phyloP scores from a whole-genome alignment of 2,329 filamentous ascomycete genomes.

The Epichloe sp. region DNA sequence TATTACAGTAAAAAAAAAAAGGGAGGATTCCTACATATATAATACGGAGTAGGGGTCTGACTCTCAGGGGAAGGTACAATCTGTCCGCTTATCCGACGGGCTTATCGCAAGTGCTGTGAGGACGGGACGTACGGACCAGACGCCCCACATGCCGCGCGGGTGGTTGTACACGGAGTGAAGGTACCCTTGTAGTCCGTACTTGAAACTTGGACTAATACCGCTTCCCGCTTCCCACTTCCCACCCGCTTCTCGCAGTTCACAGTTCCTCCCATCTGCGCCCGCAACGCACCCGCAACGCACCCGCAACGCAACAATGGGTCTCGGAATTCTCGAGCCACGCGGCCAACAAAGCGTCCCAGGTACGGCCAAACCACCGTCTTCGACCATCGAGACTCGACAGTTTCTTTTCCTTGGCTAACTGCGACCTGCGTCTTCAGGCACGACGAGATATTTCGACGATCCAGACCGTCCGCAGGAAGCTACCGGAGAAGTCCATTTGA shows the following conservation, averaged over 20 bases:
- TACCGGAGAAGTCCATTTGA: conserved; percentile 38
- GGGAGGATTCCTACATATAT: too few relatives aligned
- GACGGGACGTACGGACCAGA: too few relatives aligned
- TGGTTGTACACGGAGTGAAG: too few relatives aligned
- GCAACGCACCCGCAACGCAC: too few relatives aligned
- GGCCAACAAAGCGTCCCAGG: conserved; percentile 60
- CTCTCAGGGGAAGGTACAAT: too few relatives aligned
- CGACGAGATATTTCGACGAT: conserved; percentile 52
- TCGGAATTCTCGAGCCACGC: conserved; percentile 60
- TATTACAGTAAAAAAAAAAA: too few relatives aligned
- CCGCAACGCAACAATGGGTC: conserved; percentile 19
- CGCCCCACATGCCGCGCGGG: too few relatives aligned
- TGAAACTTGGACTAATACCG: background rate
- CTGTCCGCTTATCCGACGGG: too few relatives aligned
- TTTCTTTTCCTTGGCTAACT: background rate
- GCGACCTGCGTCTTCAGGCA: conserved; percentile 28
- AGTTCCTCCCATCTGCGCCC: background rate
- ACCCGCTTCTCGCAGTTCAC: background rate
- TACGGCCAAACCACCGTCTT: conserved; percentile 24
- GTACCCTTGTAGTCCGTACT: too few relatives aligned
- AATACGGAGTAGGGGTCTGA: too few relatives aligned
- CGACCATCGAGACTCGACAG: background rate
- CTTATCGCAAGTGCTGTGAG: too few relatives aligned
- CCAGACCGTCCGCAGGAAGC: conserved; percentile 33
- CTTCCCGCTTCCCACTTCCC: background rate